Base-by-base conservation (phyloP, 2,329 filamentous ascomycete genomes). In the Ilyonectria robusta region DNA sequence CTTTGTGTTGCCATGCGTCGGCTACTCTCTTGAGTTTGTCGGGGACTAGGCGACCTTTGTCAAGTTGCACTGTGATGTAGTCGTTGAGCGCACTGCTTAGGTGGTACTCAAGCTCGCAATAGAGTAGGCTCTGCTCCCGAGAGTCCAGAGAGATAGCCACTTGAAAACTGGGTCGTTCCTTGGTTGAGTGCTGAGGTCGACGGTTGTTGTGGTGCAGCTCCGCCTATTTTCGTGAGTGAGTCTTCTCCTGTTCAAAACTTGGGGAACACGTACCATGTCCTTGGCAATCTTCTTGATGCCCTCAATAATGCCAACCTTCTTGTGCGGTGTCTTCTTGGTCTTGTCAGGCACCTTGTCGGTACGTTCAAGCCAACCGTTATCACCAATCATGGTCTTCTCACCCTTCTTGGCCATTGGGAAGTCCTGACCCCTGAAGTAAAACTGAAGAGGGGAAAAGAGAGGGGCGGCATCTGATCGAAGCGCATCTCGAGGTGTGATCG, bases 51-150 rank as follows among this genome's bases (percentile, higher is more conserved):
- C 86, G 86, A n/a, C 87, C 88, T n/a, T 82, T 83, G 70, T 86
- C 84, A 63, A 88, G 81, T 74, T 90, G 86, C 17, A 80, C 75
- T 11, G 81, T 83, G 63, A 89, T 85, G 78, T 87, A 90, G 11
- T 79, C 76, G 62, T 88, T 85, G 35, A 89, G 75, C 0, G 84
- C 83, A 6, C 82, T 84, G 65, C 83, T 84, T n/a, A 90, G 76
- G 64, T 84, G 78, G 70, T 84, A 90, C 73, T 89, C 87, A 8
- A 90, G 83, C 75, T 90, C 88, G 75, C 87, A 87, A 76, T 88
- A 89, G 8, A 90, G 76, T 9, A 90, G 82, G 56, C 85, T 87
- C 73, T 90, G 88, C 77, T 89, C 87, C 48, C 88, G 85, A 1
- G 87, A 80, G 72, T 84, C 80, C 4, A 90, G 81, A 0, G 87